A percentile compares a stretch with the other conserved stretches of the same genome.
Conservation (phyloP, 495 filamentous ascomycete species). For the Penicillium steckii region DNA sequence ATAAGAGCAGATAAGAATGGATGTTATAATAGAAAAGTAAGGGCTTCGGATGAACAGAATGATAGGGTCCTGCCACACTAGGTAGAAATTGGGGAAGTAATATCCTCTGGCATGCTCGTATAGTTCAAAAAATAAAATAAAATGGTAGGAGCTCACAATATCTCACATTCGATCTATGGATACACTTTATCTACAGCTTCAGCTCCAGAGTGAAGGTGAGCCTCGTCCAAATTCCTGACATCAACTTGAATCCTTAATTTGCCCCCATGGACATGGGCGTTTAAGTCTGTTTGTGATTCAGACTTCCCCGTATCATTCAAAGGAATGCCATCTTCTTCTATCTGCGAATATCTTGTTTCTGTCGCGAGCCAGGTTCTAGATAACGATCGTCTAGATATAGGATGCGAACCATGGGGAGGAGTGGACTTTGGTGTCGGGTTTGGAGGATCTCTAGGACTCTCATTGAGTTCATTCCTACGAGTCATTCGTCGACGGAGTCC, state of each 20-base stretch:
- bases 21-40: too few species aligned
- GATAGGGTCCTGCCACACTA: too few species aligned
- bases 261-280: background rate
- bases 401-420: background rate
- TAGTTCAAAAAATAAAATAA: too few species aligned
- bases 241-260: too few species aligned
- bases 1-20: too few species aligned
- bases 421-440: background rate
- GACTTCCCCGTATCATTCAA: background rate
- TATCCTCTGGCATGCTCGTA: too few species aligned
- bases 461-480: slow-evolving; percentile 2
- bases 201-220: background rate
- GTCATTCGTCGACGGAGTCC: slow-evolving; percentile 11
- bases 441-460: background rate
- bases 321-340: background rate
- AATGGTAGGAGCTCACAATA: too few species aligned
- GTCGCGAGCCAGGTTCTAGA: background rate
- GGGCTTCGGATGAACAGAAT: too few species aligned
- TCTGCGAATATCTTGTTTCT: background rate
- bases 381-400: background rate
- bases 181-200: background rate
- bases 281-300: background rate
- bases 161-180: background rate
- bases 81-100: too few species aligned
- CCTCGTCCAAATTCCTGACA: background rate